phyloP scores from a whole-genome alignment of 768 basidiomycete genomes.

The Lactarius hengduanensis region DNA sequence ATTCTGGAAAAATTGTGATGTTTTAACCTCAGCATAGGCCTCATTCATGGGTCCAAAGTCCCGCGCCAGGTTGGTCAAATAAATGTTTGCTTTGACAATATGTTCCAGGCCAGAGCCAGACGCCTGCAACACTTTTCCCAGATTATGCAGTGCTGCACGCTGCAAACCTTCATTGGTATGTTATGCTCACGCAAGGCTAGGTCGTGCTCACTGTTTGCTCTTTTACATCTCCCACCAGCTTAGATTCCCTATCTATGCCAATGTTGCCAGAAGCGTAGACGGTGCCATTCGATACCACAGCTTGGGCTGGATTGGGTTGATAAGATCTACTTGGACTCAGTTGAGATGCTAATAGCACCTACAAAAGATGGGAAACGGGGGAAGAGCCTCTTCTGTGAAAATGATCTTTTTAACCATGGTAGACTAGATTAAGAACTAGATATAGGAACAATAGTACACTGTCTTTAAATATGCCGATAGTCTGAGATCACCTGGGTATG shows the following conservation, averaged over 20 bases:
- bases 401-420: slow-evolving; percentile 36
- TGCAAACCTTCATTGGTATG: slow-evolving; percentile 24
- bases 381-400: slow-evolving; percentile 35
- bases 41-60: slow-evolving; percentile 44
- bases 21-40: slow-evolving; percentile 38
- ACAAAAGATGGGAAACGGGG: slow-evolving; percentile 40
- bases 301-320: slow-evolving; percentile 37
- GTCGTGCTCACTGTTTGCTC: slow-evolving; percentile 39
- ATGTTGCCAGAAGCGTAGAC: slow-evolving; percentile 45
- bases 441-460: background rate
- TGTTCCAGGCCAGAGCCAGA: slow-evolving; percentile 40
- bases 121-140: slow-evolving; percentile 39
- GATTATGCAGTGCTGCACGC: slow-evolving; percentile 42
- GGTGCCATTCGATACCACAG: slow-evolving; percentile 36
- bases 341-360: background rate
- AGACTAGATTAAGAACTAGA: background rate
- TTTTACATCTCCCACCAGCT: slow-evolving; percentile 40
- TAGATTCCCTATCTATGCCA: slow-evolving; percentile 36
- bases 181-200: background rate
- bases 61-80: slow-evolving; percentile 38
- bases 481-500: background rate
- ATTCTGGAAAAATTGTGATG: background rate
- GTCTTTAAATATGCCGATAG: background rate
- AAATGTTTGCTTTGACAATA: slow-evolving; percentile 44
- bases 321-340: background rate